These are phyloP conservation scores for Crassisporium funariophilum DNA, from an alignment of 768 basidiomycete species.

Conservation along the genomic window DNA sequence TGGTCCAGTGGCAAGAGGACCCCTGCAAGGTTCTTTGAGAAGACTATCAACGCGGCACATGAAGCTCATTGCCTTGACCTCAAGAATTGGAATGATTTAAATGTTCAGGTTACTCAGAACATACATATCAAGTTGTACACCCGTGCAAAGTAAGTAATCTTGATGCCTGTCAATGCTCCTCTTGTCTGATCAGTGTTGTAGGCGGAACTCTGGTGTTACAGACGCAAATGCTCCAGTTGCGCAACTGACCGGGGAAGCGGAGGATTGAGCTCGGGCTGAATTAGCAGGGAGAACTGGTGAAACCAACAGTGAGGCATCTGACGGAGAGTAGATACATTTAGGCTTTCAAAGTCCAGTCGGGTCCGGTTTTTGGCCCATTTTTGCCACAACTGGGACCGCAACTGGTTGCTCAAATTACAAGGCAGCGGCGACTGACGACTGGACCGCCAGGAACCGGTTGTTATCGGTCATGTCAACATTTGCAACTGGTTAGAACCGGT, in stretches of 20 bases:
- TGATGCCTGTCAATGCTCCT: background rate
- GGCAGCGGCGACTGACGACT: no score
- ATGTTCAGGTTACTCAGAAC: conserved; percentile 19
- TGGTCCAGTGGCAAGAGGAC: background rate
- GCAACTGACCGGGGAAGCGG: background rate
- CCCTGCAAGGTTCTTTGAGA: background rate
- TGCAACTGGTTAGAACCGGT: no score
- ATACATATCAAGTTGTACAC: conserved; percentile 13
- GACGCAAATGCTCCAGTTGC: background rate
- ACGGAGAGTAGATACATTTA: background rate
- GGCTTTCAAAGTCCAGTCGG: no score
- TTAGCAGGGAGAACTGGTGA: background rate
- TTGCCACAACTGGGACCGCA: no score
- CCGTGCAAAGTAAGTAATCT: background rate
- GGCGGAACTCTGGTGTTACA: background rate
- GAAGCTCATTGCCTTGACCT: background rate
- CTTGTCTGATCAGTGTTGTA: background rate
- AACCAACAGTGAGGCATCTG: background rate
- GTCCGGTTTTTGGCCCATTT: no score
- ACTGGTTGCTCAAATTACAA: no score
- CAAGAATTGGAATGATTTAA: background rate
- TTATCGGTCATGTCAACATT: no score
- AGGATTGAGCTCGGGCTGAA: background rate
- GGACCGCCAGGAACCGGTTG: no score
- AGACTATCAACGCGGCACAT: background rate